Percentiles rank a stretch among this genome's conserved stretches.
These are phyloP conservation scores for Colletotrichum spaethianum DNA, from an alignment of 2,329 filamentous ascomycete genomes.

Conservation along the genomic window DNA sequence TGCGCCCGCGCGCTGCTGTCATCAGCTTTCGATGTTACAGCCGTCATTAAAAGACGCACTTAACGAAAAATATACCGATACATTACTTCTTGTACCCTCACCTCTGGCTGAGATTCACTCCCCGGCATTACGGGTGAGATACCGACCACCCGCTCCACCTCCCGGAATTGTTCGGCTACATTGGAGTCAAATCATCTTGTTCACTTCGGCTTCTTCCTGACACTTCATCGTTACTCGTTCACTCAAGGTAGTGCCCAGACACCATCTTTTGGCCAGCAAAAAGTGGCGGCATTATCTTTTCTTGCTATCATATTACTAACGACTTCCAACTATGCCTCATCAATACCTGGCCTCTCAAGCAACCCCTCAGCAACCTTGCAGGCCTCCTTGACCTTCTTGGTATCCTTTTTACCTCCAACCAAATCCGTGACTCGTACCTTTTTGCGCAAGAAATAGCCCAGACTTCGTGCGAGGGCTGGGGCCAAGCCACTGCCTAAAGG, in stretches of 20 bases:
- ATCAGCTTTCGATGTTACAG: not conserved
- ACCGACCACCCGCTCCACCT: not conserved
- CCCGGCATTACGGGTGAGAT: not conserved
- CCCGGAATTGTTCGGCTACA: not conserved
- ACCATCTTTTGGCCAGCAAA: not conserved
- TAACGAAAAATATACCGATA: not conserved
- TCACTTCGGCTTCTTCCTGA: not conserved
- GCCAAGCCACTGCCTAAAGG: constrained; percentile 48
- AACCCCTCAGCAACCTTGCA: constrained; percentile 60
- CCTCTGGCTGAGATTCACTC: not conserved
- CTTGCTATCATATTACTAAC: not conserved
- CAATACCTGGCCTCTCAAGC: constrained; percentile 47
- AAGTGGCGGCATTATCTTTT: too few species aligned
- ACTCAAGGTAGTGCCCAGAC: not conserved
- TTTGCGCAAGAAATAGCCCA: constrained; percentile 86
- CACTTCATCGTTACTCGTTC: not conserved
- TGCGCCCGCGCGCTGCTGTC: too few species aligned
- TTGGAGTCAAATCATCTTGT: not conserved
- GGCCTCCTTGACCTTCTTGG: constrained; percentile 61
- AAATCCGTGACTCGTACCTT: constrained; percentile 77
- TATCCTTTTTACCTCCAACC: constrained; percentile 63
- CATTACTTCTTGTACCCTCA: not conserved
- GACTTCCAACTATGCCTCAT: not conserved
- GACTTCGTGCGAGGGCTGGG: constrained; percentile 78
- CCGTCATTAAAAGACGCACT: not conserved